Evolutionary conservation across 495 filamentous ascomycete genomes (phyloP).

Genomic region (Penicillium waksmanii): DNA sequence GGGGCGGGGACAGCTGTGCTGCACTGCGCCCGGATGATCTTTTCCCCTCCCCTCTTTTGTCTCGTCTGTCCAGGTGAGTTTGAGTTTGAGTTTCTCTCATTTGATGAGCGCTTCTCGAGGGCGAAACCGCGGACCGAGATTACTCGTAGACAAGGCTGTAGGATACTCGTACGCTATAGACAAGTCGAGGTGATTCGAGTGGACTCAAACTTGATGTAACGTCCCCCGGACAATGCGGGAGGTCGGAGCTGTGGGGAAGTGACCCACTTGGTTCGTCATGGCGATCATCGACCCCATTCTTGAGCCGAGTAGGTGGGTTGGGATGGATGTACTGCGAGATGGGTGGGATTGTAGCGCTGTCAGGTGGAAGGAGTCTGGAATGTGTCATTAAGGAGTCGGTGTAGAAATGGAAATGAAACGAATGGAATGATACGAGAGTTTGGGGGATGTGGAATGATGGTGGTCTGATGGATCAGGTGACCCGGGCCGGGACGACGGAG

Average conservation of each 20-base stretch:
- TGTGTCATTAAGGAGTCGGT: background rate
- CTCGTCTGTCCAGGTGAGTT: too few species aligned
- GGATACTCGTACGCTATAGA: background rate
- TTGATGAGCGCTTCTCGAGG: background rate
- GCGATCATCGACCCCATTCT: conserved; percentile 3
- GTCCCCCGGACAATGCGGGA: conserved; percentile 9
- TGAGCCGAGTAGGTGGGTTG: background rate
- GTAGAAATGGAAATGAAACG: background rate
- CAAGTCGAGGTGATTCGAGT: too few species aligned
- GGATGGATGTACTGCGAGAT: background rate
- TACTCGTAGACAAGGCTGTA: too few species aligned
- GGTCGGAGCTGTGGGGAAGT: conserved; percentile 7
- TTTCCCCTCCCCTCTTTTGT: background rate
- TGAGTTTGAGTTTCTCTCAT: background rate
- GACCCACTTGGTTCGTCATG: conserved; percentile 8
- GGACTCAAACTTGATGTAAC: background rate
- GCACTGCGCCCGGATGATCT: too few species aligned
- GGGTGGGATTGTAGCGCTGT: background rate
- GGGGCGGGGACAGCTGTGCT: too few species aligned
- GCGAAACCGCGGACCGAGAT: background rate
- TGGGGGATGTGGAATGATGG: background rate
- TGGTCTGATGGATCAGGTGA: conserved; percentile 6
- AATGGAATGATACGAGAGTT: background rate
- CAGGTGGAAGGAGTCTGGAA: background rate
- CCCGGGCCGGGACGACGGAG: background rate